Conservation (phyloP, 202 grass and related monocot genomes). For the Tripidium arundinaceum region DNA sequence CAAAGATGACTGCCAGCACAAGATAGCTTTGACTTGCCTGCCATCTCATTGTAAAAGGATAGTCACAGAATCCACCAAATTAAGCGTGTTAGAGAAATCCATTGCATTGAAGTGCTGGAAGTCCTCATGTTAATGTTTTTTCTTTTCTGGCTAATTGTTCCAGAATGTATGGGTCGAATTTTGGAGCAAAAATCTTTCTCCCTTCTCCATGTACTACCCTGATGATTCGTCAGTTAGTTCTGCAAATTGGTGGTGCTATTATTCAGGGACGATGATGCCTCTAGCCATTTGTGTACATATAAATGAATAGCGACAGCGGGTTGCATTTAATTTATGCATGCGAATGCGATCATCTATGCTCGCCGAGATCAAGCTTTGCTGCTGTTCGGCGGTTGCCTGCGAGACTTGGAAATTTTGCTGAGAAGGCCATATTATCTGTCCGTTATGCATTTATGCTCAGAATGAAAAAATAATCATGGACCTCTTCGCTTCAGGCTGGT, state of each 20-base stretch:
- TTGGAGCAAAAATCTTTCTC: not conserved
- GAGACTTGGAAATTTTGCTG: not conserved
- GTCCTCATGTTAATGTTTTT: not conserved
- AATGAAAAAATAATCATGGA: not conserved
- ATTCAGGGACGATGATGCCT: constrained; percentile 1
- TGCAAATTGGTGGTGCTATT: not conserved
- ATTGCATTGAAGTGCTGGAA: constrained; percentile 9
- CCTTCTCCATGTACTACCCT: constrained; percentile 3
- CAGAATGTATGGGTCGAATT: not conserved
- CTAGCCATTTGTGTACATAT: constrained; percentile 15
- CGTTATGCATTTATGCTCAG: not conserved
- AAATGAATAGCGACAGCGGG: not conserved
- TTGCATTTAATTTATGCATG: not conserved
- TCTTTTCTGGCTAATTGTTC: not conserved
- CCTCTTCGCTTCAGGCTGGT: not conserved
- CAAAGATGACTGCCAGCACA: constrained; percentile 48
- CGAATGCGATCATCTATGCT: not conserved
- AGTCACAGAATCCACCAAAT: not conserved
- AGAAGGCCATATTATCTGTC: not conserved
- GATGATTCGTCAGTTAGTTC: not conserved
- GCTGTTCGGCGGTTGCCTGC: not conserved
- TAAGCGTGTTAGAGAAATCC: not conserved
- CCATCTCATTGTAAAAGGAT: constrained; percentile 27
- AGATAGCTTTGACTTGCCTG: constrained; percentile 18
- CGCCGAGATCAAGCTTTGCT: not conserved